These are phyloP conservation scores for Eragrostis curvula DNA, from an alignment of 176 grass and related monocot genomes.

Conservation along the genomic window DNA sequence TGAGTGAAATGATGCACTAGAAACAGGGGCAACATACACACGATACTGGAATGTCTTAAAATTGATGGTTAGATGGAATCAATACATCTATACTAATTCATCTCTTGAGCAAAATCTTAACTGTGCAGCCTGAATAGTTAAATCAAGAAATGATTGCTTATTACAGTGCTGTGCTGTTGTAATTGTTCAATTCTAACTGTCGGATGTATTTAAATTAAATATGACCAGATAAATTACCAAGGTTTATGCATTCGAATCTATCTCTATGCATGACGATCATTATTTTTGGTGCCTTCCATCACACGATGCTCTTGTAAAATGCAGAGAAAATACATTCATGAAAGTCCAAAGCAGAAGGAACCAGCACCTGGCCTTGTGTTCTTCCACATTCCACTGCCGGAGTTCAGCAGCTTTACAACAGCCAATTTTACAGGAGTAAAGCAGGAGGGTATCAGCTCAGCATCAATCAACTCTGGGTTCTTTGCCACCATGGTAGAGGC, in stretches of 20 bases:
- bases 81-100: background rate
- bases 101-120: background rate
- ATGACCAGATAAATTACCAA: background rate
- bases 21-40: background rate
- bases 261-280: background rate
- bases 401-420: constrained; percentile 69
- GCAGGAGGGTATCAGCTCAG: constrained; percentile 86
- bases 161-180: background rate
- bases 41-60: constrained; percentile 4
- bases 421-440: constrained; percentile 81
- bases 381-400: constrained; percentile 95
- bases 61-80: background rate
- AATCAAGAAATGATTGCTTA: background rate
- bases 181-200: background rate
- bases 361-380: constrained; percentile 79
- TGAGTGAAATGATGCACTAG: background rate
- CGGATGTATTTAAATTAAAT: background rate
- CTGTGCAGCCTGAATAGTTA: background rate
- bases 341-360: constrained; percentile 60
- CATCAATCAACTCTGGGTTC: constrained; percentile 92
- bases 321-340: constrained; percentile 65
- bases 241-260: background rate
- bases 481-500: constrained; percentile 87
- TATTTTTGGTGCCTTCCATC: constrained; percentile 16
- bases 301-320: constrained; percentile 26